These are phyloP conservation scores for Leccinum rimulosum DNA, from an alignment of 768 basidiomycete species.

Conservation along the genomic window DNA sequence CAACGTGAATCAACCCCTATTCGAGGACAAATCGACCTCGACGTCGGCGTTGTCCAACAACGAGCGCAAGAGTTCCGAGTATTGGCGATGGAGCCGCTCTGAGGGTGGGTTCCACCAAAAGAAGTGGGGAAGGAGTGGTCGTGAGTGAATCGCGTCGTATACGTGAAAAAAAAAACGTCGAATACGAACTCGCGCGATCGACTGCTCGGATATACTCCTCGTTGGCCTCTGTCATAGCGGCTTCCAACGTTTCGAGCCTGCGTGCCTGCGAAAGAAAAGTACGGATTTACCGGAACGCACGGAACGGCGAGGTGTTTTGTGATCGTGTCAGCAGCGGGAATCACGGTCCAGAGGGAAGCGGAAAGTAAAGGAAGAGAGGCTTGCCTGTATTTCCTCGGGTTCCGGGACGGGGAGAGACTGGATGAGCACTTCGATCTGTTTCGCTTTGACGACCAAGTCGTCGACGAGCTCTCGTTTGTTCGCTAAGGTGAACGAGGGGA, in stretches of 20 bases:
- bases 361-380: neutral
- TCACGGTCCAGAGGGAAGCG: accelerated
- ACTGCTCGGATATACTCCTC: conserved; percentile 73
- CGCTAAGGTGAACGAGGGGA: conserved; percentile 39
- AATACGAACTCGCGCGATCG: conserved; percentile 66
- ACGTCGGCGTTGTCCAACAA: conserved; percentile 57
- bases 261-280: conserved; percentile 43
- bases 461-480: conserved; percentile 82
- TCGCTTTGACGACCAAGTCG: conserved; percentile 83
- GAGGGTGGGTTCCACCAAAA: neutral
- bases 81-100: conserved; percentile 62
- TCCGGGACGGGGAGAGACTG: conserved; percentile 77
- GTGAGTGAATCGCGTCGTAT: neutral
- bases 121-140: neutral
- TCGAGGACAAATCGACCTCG: conserved; percentile 21
- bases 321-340: neutral
- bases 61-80: conserved; percentile 53
- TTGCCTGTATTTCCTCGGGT: conserved; percentile 68
- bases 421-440: conserved; percentile 85
- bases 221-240: conserved; percentile 70
- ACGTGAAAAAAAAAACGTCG: neutral
- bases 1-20: neutral
- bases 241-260: conserved; percentile 65
- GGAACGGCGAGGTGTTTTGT: neutral
- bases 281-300: neutral